Conservation (phyloP, 768 basidiomycete genomes). For the Grammothele lineata region DNA sequence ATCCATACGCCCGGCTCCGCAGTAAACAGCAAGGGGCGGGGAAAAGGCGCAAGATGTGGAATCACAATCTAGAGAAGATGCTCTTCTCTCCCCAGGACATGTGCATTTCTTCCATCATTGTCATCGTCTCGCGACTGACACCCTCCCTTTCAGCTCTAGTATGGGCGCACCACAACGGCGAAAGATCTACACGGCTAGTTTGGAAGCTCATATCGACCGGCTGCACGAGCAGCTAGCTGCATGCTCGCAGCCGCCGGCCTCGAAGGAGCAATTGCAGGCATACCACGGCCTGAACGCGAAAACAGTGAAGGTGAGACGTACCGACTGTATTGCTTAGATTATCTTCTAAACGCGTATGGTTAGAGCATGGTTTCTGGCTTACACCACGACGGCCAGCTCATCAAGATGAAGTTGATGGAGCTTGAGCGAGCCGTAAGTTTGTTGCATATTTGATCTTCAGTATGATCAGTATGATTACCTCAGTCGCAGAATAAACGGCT, state of each 20-base stretch:
- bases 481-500: background rate
- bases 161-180: conserved; percentile 66
- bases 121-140: background rate
- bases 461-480: too few relatives aligned
- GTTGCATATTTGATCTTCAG: too few relatives aligned
- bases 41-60: conserved; percentile 75
- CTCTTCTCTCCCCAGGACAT: conserved; percentile 66
- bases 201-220: conserved; percentile 68
- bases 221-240: conserved; percentile 53
- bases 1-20: conserved; percentile 68
- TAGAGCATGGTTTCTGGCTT: conserved; percentile 75
- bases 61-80: conserved; percentile 69
- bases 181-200: conserved; percentile 65
- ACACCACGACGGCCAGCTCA: conserved; percentile 57
- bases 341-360: too few relatives aligned
- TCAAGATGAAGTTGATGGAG: conserved; percentile 62
- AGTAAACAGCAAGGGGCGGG: conserved; percentile 50
- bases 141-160: conserved; percentile 42
- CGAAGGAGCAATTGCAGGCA: conserved; percentile 13
- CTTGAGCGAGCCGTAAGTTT: conserved; percentile 46
- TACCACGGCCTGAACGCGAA: conserved; percentile 73
- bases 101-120: conserved; percentile 35
- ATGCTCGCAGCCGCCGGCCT: conserved; percentile 40
- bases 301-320: conserved; percentile 57
- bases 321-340: background rate